Evolutionary conservation across 2,329 filamentous ascomycete species (phyloP), one percentile per base, ranked within the genome.

Genomic region (Botrytis hyacinthi): DNA sequence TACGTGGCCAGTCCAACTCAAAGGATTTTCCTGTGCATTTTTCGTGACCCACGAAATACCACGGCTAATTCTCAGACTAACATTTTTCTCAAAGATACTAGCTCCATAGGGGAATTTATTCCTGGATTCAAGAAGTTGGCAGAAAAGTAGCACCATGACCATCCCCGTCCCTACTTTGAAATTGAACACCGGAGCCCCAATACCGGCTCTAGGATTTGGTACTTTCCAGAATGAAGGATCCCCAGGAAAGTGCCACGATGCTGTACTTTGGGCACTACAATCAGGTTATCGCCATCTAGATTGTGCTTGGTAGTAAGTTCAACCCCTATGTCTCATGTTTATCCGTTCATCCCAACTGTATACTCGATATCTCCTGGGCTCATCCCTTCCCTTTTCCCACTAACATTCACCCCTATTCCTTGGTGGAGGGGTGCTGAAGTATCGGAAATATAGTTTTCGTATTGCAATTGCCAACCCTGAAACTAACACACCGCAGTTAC

Each of bases 201-300:
- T 83, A 32, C 82, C 82, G n/a, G 78, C 84, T 72, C 79, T 86
- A 40, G 85, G 84, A 42, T 84, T 86, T 70, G 85, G 85, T 12
- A 80, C 79, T 29, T 80, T 76, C 70, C 75, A 77, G 2, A 75
- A 77, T n/a, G 76, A 77, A 29, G 74, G 74, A 10, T 68, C 76
- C 6, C 83, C 80, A 67, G 80, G 83, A 40, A 83, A 86, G 74
- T 85, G 86, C 37, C 83, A 86, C 72, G 78, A 82, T 68, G 81
- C 82, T 10, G 83, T 86, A 18, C 87, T 91, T 75, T 85, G 83
- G 72, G 92, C 92, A 54, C 89, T 94, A 76, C 86, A 87, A 71
- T 82, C 89, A 22, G 92, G 91, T 40, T 94, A 91, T 81, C 84
- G 83, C 78, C 86, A 89, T 76, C 86, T 94, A 78, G 92, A 94